Base-by-base conservation (phyloP, 441 rosid genomes). In the Breynia disticha region DNA sequence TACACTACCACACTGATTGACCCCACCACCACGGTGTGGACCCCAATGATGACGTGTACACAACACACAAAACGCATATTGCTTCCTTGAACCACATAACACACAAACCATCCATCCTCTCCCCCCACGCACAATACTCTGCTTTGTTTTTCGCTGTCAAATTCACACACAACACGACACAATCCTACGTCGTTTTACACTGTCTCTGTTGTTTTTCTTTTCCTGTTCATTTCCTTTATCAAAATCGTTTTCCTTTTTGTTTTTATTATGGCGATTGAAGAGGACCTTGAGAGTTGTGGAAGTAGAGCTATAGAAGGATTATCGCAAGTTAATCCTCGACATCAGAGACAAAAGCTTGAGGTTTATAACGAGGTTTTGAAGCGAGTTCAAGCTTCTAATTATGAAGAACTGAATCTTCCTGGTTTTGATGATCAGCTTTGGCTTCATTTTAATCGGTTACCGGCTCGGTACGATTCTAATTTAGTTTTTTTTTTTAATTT, bases 391-490 rank as follows among this genome's bases (percentile, higher is more conserved):
- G 86, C 81, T 14, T 84, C 73, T 4, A 79, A 75, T 71, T 74
- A 66, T 59, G 85, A 79, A 45, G 95, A 88, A 52, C 91, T 94
- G 45, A 56, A 53, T 68, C 63, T 71, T 52, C 79, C 91, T 55
- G 95, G 79, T 48, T 88, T 88, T 19, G 88, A 84, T 42, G 93
- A 93, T 80, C 82, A 82, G 67, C 97, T 93, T 37, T 93, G 97
- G 96, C 83, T 81, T 57, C 98, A 93, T 76, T 88, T 93, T 78
- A 76, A 93, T 72, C 95, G 98, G 48, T 81, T 93, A 32, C 98
- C 98, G 57, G 87, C 95, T 56, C 81, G 95, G 98, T 90, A 62
- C 17, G 46, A 39, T 49, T 41, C 14, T 12, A 32, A 54, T 49
- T 24, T 16, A 11, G 19, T 37, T 15, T 46, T 5, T 52, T 42